Evolutionary conservation across 176 grass and related monocot species (phyloP), one percentile per base, ranked within the genome.

Genomic region (Paspalum notatum): DNA sequence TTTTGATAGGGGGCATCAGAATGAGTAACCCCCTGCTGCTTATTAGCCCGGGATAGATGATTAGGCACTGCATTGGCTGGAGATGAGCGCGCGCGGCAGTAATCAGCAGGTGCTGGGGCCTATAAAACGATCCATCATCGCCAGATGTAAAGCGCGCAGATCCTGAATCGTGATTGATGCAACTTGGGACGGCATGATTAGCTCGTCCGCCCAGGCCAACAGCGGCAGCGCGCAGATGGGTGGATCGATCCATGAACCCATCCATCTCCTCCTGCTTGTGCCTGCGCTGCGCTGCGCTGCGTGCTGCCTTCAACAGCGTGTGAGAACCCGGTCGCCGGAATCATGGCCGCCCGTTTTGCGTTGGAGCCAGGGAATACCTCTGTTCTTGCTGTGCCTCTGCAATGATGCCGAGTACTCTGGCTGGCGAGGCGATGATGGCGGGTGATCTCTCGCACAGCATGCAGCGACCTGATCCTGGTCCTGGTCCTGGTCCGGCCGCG

Each of bases 361-460:
- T 32, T n/a, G n/a, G n/a, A n/a, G n/a, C n/a, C 83, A 96, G 85
- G 78, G 90, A 92, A 96, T 85, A 89, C 90, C 87, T 86, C 87
- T 90, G 85, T 84, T 93, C 37, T 39, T 53, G 51, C 32, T 80
- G 61, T 16, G 11, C 59, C 70, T 38, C 3, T 32, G 41, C 61
- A 22, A 46, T 62, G 69, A 71, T 66, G 32, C 70, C 32, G 32
- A 32, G 32, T 32, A 48, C 78, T 44, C 51, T 89, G 6, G 59
- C 51, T 89, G 6, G 59, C 58, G 49, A 38, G 77, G 81, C 38
- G 56, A 46, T 45, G 52, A 81, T 42, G 73, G 44, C 7, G 38
- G 38, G 20, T 45, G 67, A 81, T 77, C 75, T 77, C 43, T 51
- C 55, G 71, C 68, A 50, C 66, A 67, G 62, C 14, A 21, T n/a